Percentiles rank a stretch among this genome's conserved stretches.
These are phyloP conservation scores for Calonectria pauciramosa DNA, from an alignment of 2,329 filamentous ascomycete species.

Conservation along the genomic window DNA sequence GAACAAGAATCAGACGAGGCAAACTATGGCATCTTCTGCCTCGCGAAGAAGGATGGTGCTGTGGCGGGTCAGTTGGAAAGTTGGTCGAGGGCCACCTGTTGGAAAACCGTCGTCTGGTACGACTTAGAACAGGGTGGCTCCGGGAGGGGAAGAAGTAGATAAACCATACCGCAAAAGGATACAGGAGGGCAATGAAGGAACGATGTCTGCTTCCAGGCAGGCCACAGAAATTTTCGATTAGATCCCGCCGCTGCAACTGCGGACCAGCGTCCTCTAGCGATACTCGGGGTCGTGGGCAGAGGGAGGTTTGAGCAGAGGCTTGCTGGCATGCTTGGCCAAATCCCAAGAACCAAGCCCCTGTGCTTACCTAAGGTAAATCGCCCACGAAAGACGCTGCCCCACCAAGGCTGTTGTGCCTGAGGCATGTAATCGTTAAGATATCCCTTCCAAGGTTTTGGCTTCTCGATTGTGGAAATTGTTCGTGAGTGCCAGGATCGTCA, in stretches of 20 bases:
- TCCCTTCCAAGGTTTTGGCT: neutral
- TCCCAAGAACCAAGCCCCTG: slow-evolving; percentile 42
- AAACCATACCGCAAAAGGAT: slow-evolving; percentile 46
- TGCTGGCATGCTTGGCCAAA: slow-evolving; percentile 36
- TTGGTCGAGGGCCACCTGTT: slow-evolving; percentile 25
- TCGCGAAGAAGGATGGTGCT: slow-evolving; percentile 41
- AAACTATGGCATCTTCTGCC: slow-evolving; percentile 52
- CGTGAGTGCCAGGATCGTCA: neutral
- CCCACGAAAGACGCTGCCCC: slow-evolving; percentile 21
- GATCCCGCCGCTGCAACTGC: slow-evolving; percentile 47
- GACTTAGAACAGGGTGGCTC: slow-evolving; percentile 33
- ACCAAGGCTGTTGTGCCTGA: slow-evolving; percentile 39
- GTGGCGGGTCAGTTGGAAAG: slow-evolving; percentile 36
- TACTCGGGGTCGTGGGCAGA: slow-evolving; percentile 38
- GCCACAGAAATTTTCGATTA: slow-evolving; percentile 46
- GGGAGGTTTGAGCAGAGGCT: slow-evolving; percentile 38
- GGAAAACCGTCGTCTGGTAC: slow-evolving; percentile 28
- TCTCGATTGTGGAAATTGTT: neutral
- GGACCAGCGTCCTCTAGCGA: slow-evolving; percentile 47
- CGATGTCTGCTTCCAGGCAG: slow-evolving; percentile 57
- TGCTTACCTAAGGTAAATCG: slow-evolving; percentile 43
- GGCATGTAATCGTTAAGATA: slow-evolving; percentile 22
- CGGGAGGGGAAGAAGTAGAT: slow-evolving; percentile 20
- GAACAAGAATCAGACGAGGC: slow-evolving; percentile 47
- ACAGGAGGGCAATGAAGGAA: slow-evolving; percentile 48